Conservation (phyloP, 2,329 filamentous ascomycete species). For the Aureobasidium sp. region DNA sequence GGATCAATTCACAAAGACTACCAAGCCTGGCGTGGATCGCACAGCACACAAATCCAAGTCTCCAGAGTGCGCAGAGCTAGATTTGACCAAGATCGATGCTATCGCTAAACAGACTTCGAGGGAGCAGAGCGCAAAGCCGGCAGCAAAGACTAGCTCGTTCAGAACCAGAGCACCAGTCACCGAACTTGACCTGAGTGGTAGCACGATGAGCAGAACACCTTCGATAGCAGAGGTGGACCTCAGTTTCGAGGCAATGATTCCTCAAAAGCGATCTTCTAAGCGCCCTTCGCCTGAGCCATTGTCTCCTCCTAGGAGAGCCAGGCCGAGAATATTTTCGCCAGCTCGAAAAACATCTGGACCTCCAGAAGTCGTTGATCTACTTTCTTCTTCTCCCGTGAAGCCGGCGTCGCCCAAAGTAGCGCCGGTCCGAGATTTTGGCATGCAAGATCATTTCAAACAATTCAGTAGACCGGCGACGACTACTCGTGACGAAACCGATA, state of each 20-base stretch:
- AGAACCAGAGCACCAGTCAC: background rate
- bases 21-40: conserved; percentile 13
- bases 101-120: background rate
- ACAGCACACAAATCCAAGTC: background rate
- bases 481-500: background rate
- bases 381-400: conserved; percentile 20
- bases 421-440: background rate
- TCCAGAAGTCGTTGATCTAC: conserved; percentile 20
- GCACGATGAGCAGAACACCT: background rate
- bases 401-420: background rate
- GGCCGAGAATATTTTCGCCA: conserved; percentile 18
- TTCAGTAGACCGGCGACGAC: background rate
- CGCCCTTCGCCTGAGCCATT: conserved; percentile 17
- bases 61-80: conserved; percentile 1
- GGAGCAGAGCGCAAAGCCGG: background rate
- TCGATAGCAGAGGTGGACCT: conserved; percentile 10
- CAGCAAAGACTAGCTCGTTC: background rate
- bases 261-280: background rate
- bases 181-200: background rate
- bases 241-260: background rate
- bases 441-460: conserved; percentile 11
- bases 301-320: conserved; percentile 18
- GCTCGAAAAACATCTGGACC: conserved; percentile 17
- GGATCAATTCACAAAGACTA: conserved; percentile 14
- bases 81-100: background rate